Evolutionary conservation across 768 basidiomycete genomes (phyloP).

Genomic region (Gyrodon lividus): DNA sequence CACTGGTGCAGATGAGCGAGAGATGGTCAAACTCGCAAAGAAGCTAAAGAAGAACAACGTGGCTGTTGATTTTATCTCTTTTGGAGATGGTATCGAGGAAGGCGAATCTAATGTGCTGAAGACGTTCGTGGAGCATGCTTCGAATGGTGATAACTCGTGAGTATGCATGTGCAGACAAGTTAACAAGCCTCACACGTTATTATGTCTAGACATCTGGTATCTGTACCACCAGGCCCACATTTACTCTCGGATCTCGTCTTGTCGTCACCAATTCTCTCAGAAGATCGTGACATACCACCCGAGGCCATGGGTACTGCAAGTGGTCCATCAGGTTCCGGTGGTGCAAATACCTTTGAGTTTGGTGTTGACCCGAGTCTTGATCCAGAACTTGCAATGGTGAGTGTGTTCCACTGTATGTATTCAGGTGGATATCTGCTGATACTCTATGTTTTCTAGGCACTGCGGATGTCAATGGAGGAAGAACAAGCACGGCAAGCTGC

Average conservation of each 20-base stretch:
- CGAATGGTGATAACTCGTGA: conserved; percentile 84
- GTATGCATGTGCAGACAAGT: conserved; percentile 27
- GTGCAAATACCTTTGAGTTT: conserved; percentile 70
- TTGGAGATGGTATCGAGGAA: conserved; percentile 86
- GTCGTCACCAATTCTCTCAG: conserved; percentile 78
- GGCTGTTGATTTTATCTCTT: conserved; percentile 86
- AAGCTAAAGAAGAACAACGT: conserved; percentile 99
- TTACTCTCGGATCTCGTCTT: conserved; percentile 83
- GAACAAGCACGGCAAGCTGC: conserved; percentile 75
- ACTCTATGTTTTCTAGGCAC: conserved; percentile 52
- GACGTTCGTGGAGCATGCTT: conserved; percentile 80
- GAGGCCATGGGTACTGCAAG: conserved; percentile 52
- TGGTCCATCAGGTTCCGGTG: conserved; percentile 47
- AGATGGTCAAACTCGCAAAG: conserved; percentile 87
- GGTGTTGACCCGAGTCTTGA: conserved; percentile 94
- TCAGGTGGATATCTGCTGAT: conserved; percentile 2
- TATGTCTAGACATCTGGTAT: conserved; percentile 68
- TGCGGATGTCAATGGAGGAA: conserved; percentile 97
- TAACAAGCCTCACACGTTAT: background rate
- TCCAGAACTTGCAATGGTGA: conserved; percentile 94
- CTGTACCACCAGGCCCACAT: conserved; percentile 72
- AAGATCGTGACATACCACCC: conserved; percentile 72
- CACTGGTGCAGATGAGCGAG: conserved; percentile 67
- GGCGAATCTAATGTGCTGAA: conserved; percentile 65
- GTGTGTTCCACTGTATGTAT: conserved; percentile 16